Evolutionary conservation across 495 filamentous ascomycete species (phyloP).

Genomic region (Sordaria brevicollis): DNA sequence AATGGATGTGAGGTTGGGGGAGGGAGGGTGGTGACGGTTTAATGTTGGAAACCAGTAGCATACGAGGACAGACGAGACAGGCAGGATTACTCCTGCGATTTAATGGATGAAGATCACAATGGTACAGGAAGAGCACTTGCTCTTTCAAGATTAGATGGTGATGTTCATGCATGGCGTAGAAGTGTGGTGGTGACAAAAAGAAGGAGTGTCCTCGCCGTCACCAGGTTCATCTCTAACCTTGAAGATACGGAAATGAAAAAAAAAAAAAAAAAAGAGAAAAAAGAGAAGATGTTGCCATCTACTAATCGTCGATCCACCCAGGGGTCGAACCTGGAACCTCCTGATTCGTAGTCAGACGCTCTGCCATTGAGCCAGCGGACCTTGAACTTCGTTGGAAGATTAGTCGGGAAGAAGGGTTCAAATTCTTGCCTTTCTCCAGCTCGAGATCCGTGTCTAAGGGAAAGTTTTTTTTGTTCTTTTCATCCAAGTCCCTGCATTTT

Average conservation of each 20-base stretch:
- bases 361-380: background rate
- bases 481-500: no score
- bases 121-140: background rate
- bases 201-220: background rate
- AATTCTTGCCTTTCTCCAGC: no score
- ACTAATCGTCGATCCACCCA: background rate
- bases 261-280: background rate
- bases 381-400: no score
- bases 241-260: no score
- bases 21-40: background rate
- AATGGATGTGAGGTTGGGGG: background rate
- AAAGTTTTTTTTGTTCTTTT: no score
- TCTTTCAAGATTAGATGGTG: accelerated
- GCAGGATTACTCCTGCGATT: background rate
- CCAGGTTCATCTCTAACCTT: accelerated
- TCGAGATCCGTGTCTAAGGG: no score
- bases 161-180: accelerated
- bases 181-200: background rate
- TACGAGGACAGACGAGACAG: background rate
- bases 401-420: no score
- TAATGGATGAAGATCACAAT: background rate
- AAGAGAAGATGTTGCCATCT: background rate
- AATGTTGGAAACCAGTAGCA: background rate
- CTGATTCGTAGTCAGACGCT: background rate
- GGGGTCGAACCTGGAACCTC: background rate